A percentile compares a stretch with the other conserved stretches of the same genome.
Conservation (phyloP, 352 stramenopile species). For the Pythium guiyangense region DNA sequence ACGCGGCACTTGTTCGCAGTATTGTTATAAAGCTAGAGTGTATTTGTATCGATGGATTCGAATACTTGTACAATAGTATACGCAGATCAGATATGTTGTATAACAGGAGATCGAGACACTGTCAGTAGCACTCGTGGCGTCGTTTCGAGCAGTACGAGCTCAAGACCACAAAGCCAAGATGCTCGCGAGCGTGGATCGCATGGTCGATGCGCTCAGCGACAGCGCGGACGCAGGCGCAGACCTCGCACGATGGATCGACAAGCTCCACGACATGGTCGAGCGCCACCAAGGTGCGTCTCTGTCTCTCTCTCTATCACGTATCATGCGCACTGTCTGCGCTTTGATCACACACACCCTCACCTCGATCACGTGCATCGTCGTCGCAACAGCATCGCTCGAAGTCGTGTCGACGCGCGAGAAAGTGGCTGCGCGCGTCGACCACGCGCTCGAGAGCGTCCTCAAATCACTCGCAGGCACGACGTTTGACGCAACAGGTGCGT, state of each 20-base stretch:
- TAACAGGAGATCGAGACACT: no score
- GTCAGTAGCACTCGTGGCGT: neutral
- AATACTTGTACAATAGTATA: no score
- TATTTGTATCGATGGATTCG: no score
- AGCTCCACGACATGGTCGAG: constrained; percentile 29
- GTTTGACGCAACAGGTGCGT: constrained; percentile 19
- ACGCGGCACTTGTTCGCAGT: constrained; percentile 4
- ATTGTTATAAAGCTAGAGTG: neutral
- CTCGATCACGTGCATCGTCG: no score
- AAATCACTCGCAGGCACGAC: constrained; percentile 4
- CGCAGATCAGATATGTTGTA: no score
- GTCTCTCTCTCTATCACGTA: no score
- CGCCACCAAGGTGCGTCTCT: constrained; percentile 17
- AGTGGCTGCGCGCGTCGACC: constrained; percentile 11
- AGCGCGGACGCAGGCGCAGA: no score
- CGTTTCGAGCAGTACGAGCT: neutral
- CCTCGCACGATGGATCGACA: constrained; percentile 32
- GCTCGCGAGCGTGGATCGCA: constrained; percentile 1
- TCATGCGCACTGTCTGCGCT: no score
- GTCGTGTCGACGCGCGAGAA: constrained; percentile 13
- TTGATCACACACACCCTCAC: no score
- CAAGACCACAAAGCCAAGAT: neutral
- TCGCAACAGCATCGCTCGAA: constrained; percentile 16
- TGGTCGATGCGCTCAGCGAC: neutral
- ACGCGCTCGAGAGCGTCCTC: constrained; percentile 9